phyloP scores from a whole-genome alignment of 768 basidiomycete species.

The Rhodotorula paludigena region DNA sequence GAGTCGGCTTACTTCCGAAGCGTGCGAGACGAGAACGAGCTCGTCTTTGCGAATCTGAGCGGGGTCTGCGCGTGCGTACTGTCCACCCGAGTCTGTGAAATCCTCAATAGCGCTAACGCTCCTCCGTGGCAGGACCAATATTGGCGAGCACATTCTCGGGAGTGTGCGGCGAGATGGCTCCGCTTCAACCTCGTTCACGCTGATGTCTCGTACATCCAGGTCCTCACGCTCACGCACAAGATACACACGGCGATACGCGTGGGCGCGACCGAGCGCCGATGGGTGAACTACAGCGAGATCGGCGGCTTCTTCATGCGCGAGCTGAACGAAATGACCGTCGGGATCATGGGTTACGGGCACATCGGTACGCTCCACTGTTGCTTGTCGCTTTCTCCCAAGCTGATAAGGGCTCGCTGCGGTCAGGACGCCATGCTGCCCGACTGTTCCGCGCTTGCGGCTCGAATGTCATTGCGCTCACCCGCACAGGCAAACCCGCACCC shows the following conservation, averaged over 20 bases:
- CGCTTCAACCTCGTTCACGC: background rate
- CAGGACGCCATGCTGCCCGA: slow-evolving; percentile 27
- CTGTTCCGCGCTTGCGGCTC: slow-evolving; percentile 14
- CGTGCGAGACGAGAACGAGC: background rate
- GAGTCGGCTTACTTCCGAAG: slow-evolving; percentile 6
- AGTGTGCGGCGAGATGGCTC: background rate
- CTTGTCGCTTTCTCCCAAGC: too few relatives aligned
- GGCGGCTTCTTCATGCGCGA: slow-evolving; percentile 33
- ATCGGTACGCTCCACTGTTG: too few relatives aligned
- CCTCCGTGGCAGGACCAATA: background rate
- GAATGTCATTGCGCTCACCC: slow-evolving; percentile 22
- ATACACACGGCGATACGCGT: background rate
- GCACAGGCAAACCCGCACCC: slow-evolving; percentile 2
- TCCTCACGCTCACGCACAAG: slow-evolving; percentile 24
- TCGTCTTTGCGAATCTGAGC: slow-evolving; percentile 21
- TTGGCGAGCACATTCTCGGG: slow-evolving; percentile 25
- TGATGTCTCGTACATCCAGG: background rate
- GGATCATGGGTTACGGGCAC: slow-evolving; percentile 32
- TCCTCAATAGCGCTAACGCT: background rate
- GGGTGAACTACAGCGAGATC: slow-evolving; percentile 1
- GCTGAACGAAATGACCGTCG: slow-evolving; percentile 18
- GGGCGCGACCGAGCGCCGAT: slow-evolving; percentile 9
- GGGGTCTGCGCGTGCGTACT: slow-evolving; percentile 25
- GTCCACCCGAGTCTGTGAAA: background rate
- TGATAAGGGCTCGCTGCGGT: too few relatives aligned